phyloP scores from a whole-genome alignment of 805 yeast genomes.

The Metschnikowia similis region DNA sequence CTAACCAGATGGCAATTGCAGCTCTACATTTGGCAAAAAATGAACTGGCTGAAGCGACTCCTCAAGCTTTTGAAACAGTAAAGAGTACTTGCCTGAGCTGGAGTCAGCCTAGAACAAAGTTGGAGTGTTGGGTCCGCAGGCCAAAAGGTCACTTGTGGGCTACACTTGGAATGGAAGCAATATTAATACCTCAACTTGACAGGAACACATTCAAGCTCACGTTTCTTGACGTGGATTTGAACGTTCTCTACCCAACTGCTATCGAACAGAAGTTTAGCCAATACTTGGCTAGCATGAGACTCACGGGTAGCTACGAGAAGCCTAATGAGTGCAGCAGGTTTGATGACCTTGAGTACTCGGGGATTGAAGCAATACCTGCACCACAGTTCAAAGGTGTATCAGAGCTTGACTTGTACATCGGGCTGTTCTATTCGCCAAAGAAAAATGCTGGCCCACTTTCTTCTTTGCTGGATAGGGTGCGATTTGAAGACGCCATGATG shows the following conservation, averaged over 20 bases:
- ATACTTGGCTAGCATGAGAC: neutral
- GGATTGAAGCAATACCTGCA: neutral
- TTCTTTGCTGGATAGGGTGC: neutral
- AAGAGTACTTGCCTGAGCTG: neutral
- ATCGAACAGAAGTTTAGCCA: neutral
- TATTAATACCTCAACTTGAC: neutral
- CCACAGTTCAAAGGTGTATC: neutral
- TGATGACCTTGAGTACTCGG: neutral
- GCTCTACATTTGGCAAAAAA: too few relatives aligned
- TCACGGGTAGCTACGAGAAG: neutral
- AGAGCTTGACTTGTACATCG: neutral
- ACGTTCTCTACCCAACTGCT: neutral
- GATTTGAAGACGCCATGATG: neutral
- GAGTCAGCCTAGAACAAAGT: neutral
- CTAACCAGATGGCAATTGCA: too few relatives aligned
- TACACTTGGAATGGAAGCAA: neutral
- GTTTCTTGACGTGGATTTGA: neutral
- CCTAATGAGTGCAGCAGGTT: neutral
- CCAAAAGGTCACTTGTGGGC: neutral
- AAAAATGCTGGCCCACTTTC: neutral
- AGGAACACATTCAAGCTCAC: neutral
- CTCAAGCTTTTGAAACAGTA: too few relatives aligned
- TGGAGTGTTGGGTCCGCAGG: neutral
- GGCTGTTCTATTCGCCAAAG: neutral
- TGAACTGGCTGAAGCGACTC: too few relatives aligned